phyloP scores from a whole-genome alignment of 176 grass and related monocot species.

The maize (Zea mays) region DNA sequence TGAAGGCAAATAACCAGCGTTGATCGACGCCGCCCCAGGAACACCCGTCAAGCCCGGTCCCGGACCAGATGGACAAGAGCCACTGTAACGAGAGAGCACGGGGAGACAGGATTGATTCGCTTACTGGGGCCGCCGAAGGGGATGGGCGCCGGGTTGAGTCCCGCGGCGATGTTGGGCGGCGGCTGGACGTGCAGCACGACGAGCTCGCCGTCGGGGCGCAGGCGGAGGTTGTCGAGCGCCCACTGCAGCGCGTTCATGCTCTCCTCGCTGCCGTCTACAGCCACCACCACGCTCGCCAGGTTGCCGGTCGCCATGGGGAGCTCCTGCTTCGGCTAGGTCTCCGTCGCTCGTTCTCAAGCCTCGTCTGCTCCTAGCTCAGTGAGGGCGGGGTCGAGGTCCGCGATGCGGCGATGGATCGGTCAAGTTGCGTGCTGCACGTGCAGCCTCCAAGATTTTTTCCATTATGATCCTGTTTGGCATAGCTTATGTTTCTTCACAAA shows the following conservation, averaged over 20 bases:
- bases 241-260: constrained; percentile 92
- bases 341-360: neutral
- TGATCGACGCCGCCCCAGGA: constrained; percentile 9
- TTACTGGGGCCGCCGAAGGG: constrained; percentile 98
- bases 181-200: constrained; percentile 85
- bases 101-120: neutral
- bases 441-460: no score
- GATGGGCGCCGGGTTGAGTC: constrained; percentile 78
- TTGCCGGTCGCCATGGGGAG: constrained; percentile 69
- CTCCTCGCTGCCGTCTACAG: constrained; percentile 95
- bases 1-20: neutral
- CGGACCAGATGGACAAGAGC: neutral
- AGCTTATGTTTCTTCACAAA: no score
- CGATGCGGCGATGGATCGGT: neutral
- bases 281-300: constrained; percentile 73
- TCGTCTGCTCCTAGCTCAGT: neutral
- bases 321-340: neutral
- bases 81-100: neutral
- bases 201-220: constrained; percentile 60
- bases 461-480: no score
- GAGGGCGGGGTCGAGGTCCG: constrained; percentile 3
- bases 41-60: constrained; percentile 8
- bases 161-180: constrained; percentile 61
- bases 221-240: constrained; percentile 85
- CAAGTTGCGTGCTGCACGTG: neutral